These are phyloP conservation scores for Exophiala dermatitidis DNA, from an alignment of 2,329 filamentous ascomycete genomes.

Conservation along the genomic window DNA sequence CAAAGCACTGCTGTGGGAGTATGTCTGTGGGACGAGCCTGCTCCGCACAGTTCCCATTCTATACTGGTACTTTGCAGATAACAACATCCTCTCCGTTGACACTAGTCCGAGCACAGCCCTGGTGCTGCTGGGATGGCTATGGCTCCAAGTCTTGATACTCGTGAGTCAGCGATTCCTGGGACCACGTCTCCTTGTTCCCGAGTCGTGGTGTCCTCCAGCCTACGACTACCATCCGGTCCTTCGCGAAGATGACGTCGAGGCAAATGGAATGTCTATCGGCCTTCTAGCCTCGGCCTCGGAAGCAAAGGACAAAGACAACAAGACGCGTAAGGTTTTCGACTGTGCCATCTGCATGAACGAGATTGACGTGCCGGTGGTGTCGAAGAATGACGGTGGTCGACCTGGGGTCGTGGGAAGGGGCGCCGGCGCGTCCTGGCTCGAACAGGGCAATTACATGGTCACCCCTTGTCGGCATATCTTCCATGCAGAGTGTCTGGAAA, in stretches of 20 bases:
- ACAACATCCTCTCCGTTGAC: conserved; percentile 74
- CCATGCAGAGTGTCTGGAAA: conserved; percentile 82
- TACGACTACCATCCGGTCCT: conserved; percentile 95
- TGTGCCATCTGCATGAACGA: conserved; percentile 93
- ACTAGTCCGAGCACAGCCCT: conserved; percentile 60
- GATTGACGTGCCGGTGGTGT: conserved; percentile 80
- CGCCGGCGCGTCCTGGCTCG: conserved; percentile 53
- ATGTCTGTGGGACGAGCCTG: conserved; percentile 73
- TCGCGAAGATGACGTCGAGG: conserved; percentile 65
- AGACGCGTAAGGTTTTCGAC: conserved; percentile 62
- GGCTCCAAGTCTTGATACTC: conserved; percentile 76
- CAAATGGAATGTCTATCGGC: conserved; percentile 69
- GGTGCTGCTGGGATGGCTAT: conserved; percentile 68
- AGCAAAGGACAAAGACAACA: conserved; percentile 32
- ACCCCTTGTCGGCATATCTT: conserved; percentile 96
- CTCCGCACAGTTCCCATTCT: conserved; percentile 71
- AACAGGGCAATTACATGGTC: conserved; percentile 85
- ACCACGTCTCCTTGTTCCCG: conserved; percentile 74
- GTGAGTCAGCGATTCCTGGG: conserved; percentile 76
- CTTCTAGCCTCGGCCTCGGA: conserved; percentile 47
- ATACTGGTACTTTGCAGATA: conserved; percentile 72
- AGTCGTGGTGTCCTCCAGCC: conserved; percentile 54
- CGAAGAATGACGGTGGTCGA: conserved; percentile 38
- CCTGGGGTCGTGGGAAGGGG: conserved; percentile 45
- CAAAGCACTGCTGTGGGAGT: conserved; percentile 83